Conservation (phyloP, 2,329 filamentous ascomycete genomes). For the Neofusicoccum ribis region DNA sequence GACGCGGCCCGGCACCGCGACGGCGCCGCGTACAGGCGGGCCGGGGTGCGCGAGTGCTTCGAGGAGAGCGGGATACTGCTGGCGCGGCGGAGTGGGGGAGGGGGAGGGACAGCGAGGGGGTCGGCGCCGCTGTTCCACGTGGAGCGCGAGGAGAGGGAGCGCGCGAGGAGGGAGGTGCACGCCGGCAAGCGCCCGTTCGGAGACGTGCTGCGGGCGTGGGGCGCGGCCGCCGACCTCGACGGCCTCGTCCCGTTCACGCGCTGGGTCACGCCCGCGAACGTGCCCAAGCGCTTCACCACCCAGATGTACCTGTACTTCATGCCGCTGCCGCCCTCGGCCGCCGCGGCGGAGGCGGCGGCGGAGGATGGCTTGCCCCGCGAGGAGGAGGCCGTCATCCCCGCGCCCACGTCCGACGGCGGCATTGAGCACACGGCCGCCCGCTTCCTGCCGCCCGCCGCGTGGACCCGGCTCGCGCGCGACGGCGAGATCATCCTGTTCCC, state of each 20-base stretch:
- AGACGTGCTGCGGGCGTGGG: slow-evolving; percentile 62
- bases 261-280: slow-evolving; percentile 80
- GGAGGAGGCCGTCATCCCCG: slow-evolving; percentile 61
- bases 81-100: slow-evolving; percentile 48
- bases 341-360: slow-evolving; percentile 29
- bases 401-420: slow-evolving; percentile 70
- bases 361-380: slow-evolving; percentile 30
- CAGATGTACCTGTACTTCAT: slow-evolving; percentile 97
- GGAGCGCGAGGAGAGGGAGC: slow-evolving; percentile 54
- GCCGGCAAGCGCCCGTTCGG: slow-evolving; percentile 63
- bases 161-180: slow-evolving; percentile 70
- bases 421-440: slow-evolving; percentile 72
- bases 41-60: slow-evolving; percentile 87
- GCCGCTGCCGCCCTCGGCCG: slow-evolving; percentile 45
- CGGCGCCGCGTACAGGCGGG: slow-evolving; percentile 71
- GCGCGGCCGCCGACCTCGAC: slow-evolving; percentile 65
- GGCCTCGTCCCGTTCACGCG: slow-evolving; percentile 79
- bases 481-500: slow-evolving; percentile 83
- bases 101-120: slow-evolving; percentile 36
- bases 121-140: too few species aligned
- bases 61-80: slow-evolving; percentile 92
- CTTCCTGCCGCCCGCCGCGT: slow-evolving; percentile 70
- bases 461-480: slow-evolving; percentile 64
- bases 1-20: slow-evolving; percentile 62
- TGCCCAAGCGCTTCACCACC: slow-evolving; percentile 80